Evolutionary conservation across 305 asterid species (phyloP).

Genomic region (Rubia tinctorum): DNA sequence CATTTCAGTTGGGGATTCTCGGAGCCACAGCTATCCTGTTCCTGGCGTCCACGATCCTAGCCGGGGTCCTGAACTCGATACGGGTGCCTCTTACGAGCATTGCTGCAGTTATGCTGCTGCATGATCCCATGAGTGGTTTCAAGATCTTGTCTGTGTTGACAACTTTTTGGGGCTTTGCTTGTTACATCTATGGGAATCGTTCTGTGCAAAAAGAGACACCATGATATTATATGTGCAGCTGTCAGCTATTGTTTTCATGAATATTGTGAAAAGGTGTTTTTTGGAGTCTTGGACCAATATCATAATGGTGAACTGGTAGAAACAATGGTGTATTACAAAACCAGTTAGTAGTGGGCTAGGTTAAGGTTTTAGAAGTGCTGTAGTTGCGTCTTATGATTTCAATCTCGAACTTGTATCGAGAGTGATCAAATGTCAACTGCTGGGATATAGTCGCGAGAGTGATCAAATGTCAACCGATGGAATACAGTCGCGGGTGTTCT

Average conservation of each 20-base stretch:
- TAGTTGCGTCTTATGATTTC: no score
- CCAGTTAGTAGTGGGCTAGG: neutral
- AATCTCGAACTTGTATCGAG: no score
- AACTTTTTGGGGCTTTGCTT: slow-evolving; percentile 90
- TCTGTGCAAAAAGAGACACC: slow-evolving; percentile 27
- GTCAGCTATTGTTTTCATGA: neutral
- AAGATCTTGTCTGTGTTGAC: slow-evolving; percentile 68
- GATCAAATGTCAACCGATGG: no score
- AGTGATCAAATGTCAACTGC: no score
- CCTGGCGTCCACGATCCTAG: slow-evolving; percentile 75
- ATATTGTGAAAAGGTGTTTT: neutral
- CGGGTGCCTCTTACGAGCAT: slow-evolving; percentile 83
- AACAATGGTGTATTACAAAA: no score
- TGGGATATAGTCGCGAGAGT: no score
- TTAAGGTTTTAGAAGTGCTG: neutral
- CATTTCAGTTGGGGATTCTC: slow-evolving; percentile 80
- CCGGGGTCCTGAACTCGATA: slow-evolving; percentile 81
- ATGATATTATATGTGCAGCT: slow-evolving; percentile 3
- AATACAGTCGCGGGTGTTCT: no score
- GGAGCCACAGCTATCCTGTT: slow-evolving; percentile 77
- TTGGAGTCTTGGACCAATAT: neutral
- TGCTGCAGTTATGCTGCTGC: slow-evolving; percentile 64
- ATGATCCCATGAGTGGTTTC: slow-evolving; percentile 92
- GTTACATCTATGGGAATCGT: slow-evolving; percentile 70
- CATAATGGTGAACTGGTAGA: no score